A percentile compares a stretch with the other conserved stretches of the same genome.
Conservation (phyloP, 192 early-diverging fungal species). For the Funneliformis geosporum region DNA sequence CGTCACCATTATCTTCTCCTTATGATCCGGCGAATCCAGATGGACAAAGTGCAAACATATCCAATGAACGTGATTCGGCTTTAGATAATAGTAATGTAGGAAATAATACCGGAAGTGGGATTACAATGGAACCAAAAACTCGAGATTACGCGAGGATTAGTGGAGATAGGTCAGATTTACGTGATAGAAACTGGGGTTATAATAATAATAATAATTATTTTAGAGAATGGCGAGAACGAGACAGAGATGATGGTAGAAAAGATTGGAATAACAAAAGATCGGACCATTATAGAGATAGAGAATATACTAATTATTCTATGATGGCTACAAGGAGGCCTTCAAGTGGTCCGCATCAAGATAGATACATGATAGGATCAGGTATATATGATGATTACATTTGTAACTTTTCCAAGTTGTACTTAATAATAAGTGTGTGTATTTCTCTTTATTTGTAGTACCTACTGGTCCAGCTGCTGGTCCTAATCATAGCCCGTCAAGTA, state of each 20-base stretch:
- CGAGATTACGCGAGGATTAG: constrained; percentile 15
- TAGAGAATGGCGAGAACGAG: constrained; percentile 25
- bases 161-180: constrained; percentile 7
- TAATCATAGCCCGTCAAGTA: background rate
- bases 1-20: constrained; percentile 14
- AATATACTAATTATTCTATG: constrained; percentile 16
- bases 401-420: background rate
- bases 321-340: constrained; percentile 5
- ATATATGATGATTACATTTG: background rate
- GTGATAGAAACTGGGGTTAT: constrained; percentile 8
- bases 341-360: constrained; percentile 17
- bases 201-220: background rate
- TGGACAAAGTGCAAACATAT: background rate
- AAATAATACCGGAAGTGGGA: constrained; percentile 2
- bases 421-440: background rate
- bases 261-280: constrained; percentile 9
- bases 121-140: background rate
- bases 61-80: constrained; percentile 2
- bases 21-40: constrained; percentile 28
- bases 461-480: constrained; percentile 18
- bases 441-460: constrained; percentile 13
- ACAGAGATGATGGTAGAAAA: constrained; percentile 8
- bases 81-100: background rate
- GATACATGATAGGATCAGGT: constrained; percentile 5
- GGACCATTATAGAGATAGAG: constrained; percentile 17